Percentiles rank a stretch among this genome's conserved stretches.
Evolutionary conservation across 2,329 filamentous ascomycete species (phyloP).

Genomic region (Blumeriella jaapii): DNA sequence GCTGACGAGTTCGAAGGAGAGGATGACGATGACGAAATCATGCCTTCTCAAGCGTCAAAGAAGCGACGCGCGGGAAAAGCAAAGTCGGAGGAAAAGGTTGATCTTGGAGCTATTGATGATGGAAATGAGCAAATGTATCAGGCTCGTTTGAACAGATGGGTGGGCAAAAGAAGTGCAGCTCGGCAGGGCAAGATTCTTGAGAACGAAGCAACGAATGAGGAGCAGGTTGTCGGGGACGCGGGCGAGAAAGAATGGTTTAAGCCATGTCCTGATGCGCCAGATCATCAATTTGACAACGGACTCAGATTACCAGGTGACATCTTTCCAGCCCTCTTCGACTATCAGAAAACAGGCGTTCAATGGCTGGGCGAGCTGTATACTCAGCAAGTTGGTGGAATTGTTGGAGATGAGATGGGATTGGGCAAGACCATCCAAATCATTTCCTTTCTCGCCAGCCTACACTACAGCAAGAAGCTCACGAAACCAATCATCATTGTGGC

Average conservation of each 20-base stretch:
- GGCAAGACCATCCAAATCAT: conserved; percentile 83
- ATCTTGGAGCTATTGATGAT: conserved; percentile 54
- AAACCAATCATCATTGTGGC: conserved; percentile 87
- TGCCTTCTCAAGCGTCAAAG: conserved; percentile 27
- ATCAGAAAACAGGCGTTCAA: conserved; percentile 92
- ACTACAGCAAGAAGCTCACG: conserved; percentile 76
- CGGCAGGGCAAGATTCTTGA: conserved; percentile 33
- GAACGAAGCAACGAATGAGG: conserved; percentile 28
- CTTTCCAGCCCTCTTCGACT: conserved; percentile 83
- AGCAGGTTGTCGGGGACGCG: conserved; percentile 32
- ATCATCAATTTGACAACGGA: conserved; percentile 60
- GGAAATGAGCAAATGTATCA: conserved; percentile 79
- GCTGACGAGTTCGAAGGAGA: conserved; percentile 24
- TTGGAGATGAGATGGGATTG: conserved; percentile 98
- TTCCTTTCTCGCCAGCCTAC: conserved; percentile 61
- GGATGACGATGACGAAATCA: conserved; percentile 27
- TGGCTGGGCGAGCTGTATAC: conserved; percentile 91
- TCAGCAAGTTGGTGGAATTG: conserved; percentile 83
- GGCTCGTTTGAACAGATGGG: conserved; percentile 64
- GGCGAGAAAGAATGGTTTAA: conserved; percentile 64
- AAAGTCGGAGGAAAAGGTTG: conserved; percentile 26
- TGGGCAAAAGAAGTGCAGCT: conserved; percentile 48
- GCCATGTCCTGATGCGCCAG: conserved; percentile 71
- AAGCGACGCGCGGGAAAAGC: conserved; percentile 28
- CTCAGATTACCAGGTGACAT: conserved; percentile 86